A percentile compares a stretch with the other conserved stretches of the same genome.
Evolutionary conservation across 768 basidiomycete species (phyloP).

Genomic region (Termitomyces sp.): DNA sequence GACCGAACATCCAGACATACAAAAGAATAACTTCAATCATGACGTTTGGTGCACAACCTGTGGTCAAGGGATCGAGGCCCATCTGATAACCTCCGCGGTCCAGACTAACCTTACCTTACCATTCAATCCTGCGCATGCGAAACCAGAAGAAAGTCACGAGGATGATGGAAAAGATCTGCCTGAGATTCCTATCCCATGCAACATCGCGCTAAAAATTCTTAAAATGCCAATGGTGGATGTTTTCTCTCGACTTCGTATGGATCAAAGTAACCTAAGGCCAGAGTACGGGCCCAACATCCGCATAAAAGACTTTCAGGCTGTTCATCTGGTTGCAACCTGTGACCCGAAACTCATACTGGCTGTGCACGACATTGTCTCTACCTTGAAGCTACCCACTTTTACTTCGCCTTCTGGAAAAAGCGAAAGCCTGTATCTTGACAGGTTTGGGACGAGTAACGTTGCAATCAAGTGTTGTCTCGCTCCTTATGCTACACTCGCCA

Average conservation of each 20-base stretch:
- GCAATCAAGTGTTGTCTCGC: conserved; percentile 33
- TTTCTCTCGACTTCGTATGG: conserved; percentile 1
- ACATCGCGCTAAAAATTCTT: conserved; percentile 15
- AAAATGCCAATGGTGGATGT: conserved; percentile 29
- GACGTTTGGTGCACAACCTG: conserved; percentile 30
- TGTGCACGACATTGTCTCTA: conserved; percentile 22
- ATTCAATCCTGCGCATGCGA: neutral
- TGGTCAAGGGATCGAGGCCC: conserved; percentile 23
- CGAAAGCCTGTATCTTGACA: conserved; percentile 19
- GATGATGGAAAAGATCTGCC: neutral
- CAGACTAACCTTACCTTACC: conserved; percentile 13
- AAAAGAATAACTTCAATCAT: neutral
- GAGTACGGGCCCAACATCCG: neutral
- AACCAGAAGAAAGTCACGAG: neutral
- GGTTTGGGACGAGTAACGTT: conserved; percentile 21
- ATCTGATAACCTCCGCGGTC: conserved; percentile 16
- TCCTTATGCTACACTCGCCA: conserved; percentile 37
- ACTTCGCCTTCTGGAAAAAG: conserved; percentile 1
- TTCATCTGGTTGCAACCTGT: conserved; percentile 22
- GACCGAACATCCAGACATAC: conserved; percentile 1
- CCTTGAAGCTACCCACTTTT: conserved; percentile 26
- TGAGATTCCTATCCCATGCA: conserved; percentile 1
- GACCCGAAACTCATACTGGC: conserved; percentile 31
- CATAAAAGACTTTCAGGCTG: neutral
- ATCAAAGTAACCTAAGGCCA: neutral